Evolutionary conservation across 306 rosid species (phyloP).

Genomic region (Ziziphus jujuba): DNA sequence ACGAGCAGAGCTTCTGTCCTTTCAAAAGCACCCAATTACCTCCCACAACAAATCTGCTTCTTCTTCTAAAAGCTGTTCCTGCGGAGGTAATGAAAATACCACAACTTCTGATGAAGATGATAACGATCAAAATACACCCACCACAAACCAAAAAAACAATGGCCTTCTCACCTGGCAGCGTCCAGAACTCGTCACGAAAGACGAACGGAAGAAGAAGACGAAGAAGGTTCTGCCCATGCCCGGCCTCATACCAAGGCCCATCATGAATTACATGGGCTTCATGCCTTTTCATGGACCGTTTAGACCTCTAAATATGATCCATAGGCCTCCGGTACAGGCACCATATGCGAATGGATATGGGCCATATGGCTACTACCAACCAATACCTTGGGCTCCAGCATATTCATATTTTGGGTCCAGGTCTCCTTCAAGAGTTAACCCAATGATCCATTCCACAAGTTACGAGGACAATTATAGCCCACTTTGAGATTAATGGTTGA

Average conservation of each 20-base stretch:
- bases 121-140: not conserved
- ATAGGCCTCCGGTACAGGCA: too few relatives aligned
- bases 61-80: not conserved
- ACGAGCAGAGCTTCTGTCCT: slow-evolving; percentile 19
- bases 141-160: not conserved
- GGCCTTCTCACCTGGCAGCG: not conserved
- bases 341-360: too few relatives aligned
- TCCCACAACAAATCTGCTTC: not conserved
- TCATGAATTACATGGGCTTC: too few relatives aligned
- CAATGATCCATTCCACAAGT: slow-evolving; percentile 25
- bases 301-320: not conserved
- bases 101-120: not conserved
- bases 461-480: slow-evolving; percentile 27
- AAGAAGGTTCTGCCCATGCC: too few relatives aligned
- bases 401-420: not conserved
- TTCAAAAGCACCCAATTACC: slow-evolving; percentile 14
- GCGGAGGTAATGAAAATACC: not conserved
- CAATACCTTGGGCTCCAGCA: too few relatives aligned
- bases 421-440: slow-evolving; percentile 1
- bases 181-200: not conserved
- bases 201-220: not conserved
- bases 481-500: not conserved
- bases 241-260: too few relatives aligned
- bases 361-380: too few relatives aligned
- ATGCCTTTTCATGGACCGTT: slow-evolving; percentile 6